A percentile compares a stretch with the other conserved stretches of the same genome.
These are phyloP conservation scores for Vickermania ingenoplastis DNA, from an alignment of 208 protist species.

Conservation along the genomic window DNA sequence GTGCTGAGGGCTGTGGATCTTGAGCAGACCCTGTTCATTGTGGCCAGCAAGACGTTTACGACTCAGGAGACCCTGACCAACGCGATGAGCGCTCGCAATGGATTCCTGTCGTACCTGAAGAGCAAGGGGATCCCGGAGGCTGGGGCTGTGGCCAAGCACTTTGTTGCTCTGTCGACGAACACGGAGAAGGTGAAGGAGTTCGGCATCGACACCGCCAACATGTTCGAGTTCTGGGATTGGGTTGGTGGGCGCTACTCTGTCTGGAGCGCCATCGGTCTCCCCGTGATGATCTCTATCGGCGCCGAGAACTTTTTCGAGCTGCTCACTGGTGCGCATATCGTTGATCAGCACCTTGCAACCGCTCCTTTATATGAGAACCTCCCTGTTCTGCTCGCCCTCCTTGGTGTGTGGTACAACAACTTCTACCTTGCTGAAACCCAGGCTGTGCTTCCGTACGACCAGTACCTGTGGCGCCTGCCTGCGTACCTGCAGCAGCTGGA, in stretches of 20 bases:
- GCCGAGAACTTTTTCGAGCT: conserved; percentile 93
- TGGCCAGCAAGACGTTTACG: conserved; percentile 97
- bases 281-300: conserved; percentile 92
- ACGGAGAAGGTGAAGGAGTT: conserved; percentile 83
- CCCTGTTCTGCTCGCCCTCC: conserved; percentile 90
- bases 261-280: conserved; percentile 94
- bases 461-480: conserved; percentile 94
- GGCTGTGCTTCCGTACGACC: conserved; percentile 97
- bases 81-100: conserved; percentile 82
- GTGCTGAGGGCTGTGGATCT: conserved; percentile 69
- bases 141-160: conserved; percentile 92
- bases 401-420: conserved; percentile 97
- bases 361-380: conserved; percentile 77
- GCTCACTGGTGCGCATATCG: conserved; percentile 78
- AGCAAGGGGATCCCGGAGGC: conserved; percentile 21
- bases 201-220: conserved; percentile 94
- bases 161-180: conserved; percentile 97
- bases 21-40: conserved; percentile 94
- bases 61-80: conserved; percentile 97
- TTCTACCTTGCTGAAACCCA: conserved; percentile 92
- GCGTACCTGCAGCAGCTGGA: conserved; percentile 98
- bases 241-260: conserved; percentile 97
- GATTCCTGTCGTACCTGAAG: conserved; percentile 69
- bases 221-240: conserved; percentile 98
- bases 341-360: conserved; percentile 76